Percentiles rank a stretch among this genome's conserved stretches.
These are phyloP conservation scores for Heimioporus sp. DNA, from an alignment of 768 basidiomycete species.

Conservation along the genomic window DNA sequence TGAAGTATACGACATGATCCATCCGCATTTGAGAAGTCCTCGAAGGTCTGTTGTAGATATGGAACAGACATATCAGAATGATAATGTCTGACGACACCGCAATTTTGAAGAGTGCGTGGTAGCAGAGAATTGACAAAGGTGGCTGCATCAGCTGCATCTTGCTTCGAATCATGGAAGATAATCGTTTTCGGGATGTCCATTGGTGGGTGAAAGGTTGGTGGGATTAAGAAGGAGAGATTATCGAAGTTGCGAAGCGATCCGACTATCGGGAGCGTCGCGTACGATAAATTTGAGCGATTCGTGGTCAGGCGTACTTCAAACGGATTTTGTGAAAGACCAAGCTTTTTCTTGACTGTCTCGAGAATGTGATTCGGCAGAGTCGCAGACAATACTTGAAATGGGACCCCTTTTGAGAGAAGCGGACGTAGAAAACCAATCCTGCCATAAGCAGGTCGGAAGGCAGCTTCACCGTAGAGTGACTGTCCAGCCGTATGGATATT, in stretches of 20 bases:
- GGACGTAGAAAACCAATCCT: neutral
- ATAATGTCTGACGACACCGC: conserved; percentile 24
- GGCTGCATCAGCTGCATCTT: conserved; percentile 5
- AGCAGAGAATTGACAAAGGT: conserved; percentile 9
- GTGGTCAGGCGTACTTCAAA: neutral
- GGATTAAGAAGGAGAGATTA: neutral
- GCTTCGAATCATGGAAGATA: conserved; percentile 16
- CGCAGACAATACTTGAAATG: conserved; percentile 2
- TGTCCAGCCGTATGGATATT: conserved; percentile 4
- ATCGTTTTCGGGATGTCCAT: conserved; percentile 8
- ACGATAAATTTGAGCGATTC: conserved; percentile 2
- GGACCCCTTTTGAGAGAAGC: neutral
- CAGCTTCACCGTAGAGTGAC: neutral
- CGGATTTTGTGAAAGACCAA: neutral
- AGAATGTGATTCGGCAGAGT: conserved; percentile 1
- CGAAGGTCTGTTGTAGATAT: conserved; percentile 23
- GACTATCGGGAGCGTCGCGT: neutral
- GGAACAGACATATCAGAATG: conserved; percentile 26
- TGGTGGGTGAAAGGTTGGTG: neutral
- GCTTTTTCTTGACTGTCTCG: neutral
- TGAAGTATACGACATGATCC: conserved; percentile 22
- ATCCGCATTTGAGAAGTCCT: conserved; percentile 15
- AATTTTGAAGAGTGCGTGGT: conserved; percentile 1
- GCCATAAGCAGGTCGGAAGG: conserved; percentile 2
- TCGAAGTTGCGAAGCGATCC: neutral